phyloP scores from a whole-genome alignment of 805 yeast species.

The Schizosaccharomyces cryophilus region DNA sequence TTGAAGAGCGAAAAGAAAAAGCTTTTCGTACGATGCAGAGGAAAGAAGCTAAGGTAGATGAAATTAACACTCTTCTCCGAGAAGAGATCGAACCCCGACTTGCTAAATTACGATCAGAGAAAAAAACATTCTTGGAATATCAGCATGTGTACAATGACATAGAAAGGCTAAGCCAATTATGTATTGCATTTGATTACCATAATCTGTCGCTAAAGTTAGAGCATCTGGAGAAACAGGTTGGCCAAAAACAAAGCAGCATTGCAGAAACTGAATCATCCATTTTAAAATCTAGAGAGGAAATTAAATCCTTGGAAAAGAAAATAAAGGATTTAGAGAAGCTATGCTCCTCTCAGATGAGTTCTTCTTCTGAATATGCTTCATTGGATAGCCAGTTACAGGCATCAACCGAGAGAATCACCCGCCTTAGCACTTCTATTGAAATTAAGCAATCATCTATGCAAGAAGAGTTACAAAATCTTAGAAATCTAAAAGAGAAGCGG shows the following conservation, averaged over 20 bases:
- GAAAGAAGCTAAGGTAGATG: slow-evolving; percentile 63
- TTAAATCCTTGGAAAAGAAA: slow-evolving; percentile 34
- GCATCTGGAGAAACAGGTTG: neutral
- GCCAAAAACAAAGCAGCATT: neutral
- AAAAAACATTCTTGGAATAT: slow-evolving; percentile 57
- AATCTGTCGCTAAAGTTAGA: slow-evolving; percentile 10
- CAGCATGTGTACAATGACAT: slow-evolving; percentile 64
- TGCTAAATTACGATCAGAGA: slow-evolving; percentile 55
- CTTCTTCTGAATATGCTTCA: slow-evolving; percentile 34
- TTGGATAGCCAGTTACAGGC: slow-evolving; percentile 34
- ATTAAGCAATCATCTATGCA: slow-evolving; percentile 30
- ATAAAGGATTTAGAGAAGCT: slow-evolving; percentile 26
- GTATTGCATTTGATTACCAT: slow-evolving; percentile 52
- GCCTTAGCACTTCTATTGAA: slow-evolving; percentile 39
- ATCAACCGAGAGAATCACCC: slow-evolving; percentile 36
- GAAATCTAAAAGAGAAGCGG: slow-evolving; percentile 16
- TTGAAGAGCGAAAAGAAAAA: slow-evolving; percentile 76
- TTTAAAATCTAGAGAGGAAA: slow-evolving; percentile 20
- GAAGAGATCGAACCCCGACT: slow-evolving; percentile 90
- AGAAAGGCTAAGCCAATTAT: slow-evolving; percentile 48
- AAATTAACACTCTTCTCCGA: slow-evolving; percentile 41
- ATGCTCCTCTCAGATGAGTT: slow-evolving; percentile 32
- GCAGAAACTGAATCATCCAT: slow-evolving; percentile 20
- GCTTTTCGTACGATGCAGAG: slow-evolving; percentile 81
- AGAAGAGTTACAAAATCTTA: slow-evolving; percentile 25